These are phyloP conservation scores for Fusarium heterosporum DNA, from an alignment of 2,329 filamentous ascomycete genomes.

Conservation along the genomic window DNA sequence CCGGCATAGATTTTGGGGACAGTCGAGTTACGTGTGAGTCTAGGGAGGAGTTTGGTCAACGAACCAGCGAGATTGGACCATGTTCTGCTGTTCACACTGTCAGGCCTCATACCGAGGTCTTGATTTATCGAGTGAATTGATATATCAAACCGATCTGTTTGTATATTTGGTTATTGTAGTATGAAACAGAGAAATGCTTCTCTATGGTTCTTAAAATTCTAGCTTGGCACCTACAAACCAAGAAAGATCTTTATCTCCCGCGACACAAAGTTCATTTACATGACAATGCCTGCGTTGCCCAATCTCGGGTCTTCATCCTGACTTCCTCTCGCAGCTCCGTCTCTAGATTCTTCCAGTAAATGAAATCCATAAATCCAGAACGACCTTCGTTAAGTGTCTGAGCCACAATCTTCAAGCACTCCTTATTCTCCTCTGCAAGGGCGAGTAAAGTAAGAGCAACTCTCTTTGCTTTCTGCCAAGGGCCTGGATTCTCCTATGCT, in stretches of 20 bases:
- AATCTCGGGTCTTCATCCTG: no score
- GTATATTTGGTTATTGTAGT: background rate
- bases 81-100: background rate
- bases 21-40: background rate
- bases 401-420: conserved; percentile 18
- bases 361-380: conserved; percentile 13
- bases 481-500: background rate
- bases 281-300: no score
- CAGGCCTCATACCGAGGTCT: background rate
- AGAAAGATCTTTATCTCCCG: no score
- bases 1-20: conserved; percentile 6
- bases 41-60: background rate
- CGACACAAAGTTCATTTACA: no score
- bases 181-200: background rate
- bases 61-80: background rate
- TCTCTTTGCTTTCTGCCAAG: background rate
- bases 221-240: background rate
- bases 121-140: background rate
- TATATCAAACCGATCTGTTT: background rate
- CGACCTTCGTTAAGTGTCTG: conserved; percentile 1
- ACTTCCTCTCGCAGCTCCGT: background rate
- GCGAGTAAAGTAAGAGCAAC: conserved; percentile 10
- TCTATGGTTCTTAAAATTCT: background rate
- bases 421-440: conserved; percentile 9
- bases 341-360: conserved; percentile 35